A percentile compares a stretch with the other conserved stretches of the same genome.
Evolutionary conservation across 768 basidiomycete genomes (phyloP).

Genomic region (Lactarius evosmus): DNA sequence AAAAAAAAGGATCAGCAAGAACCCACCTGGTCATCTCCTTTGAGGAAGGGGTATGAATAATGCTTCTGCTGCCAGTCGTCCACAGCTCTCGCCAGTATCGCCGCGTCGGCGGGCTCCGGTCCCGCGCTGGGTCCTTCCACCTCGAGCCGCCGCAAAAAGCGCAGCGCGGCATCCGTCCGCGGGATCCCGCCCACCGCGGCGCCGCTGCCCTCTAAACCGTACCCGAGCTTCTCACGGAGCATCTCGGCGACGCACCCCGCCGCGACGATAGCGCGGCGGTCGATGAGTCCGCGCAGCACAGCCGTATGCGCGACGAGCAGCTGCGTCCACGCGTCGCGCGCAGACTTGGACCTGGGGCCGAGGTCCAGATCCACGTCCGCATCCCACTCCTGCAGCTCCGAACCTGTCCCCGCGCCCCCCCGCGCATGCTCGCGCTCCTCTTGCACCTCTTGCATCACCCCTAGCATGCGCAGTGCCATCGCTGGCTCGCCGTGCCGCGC

Average conservation of each 20-base stretch:
- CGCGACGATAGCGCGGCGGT: neutral
- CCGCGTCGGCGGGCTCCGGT: neutral
- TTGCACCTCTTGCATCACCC: neutral
- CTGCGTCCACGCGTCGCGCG: neutral
- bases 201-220: constrained; percentile 3
- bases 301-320: constrained; percentile 4
- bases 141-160: constrained; percentile 12
- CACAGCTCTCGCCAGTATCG: neutral
- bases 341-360: neutral
- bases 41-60: constrained; percentile 13
- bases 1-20: neutral
- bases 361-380: neutral
- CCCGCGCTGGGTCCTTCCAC: neutral
- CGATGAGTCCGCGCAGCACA: constrained; percentile 16
- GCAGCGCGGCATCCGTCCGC: constrained; percentile 4
- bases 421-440: neutral
- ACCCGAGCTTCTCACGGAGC: constrained; percentile 4
- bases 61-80: neutral
- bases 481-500: constrained; percentile 39
- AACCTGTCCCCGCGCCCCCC: neutral
- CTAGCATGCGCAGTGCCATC: constrained; percentile 42
- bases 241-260: constrained; percentile 5
- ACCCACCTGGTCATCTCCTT: constrained; percentile 2
- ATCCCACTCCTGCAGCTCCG: neutral
- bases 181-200: neutral